Percentiles rank a stretch among this genome's conserved stretches.
phyloP scores from a whole-genome alignment of 352 stramenopile species.

The Aphanomyces euteiches region DNA sequence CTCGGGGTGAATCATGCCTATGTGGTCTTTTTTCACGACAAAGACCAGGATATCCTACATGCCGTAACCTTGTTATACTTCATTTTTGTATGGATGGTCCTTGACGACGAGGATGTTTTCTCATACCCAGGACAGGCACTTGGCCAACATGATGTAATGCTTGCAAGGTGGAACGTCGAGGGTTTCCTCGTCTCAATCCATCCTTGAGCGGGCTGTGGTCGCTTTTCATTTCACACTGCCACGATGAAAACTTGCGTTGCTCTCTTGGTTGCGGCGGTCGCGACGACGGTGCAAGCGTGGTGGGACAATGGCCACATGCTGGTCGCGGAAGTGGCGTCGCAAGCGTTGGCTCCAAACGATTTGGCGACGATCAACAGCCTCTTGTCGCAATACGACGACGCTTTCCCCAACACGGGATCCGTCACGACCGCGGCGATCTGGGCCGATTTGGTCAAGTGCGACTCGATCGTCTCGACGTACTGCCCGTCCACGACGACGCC shows the following conservation, averaged over 20 bases:
- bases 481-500: constrained; percentile 40
- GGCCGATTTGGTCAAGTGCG: constrained; percentile 62
- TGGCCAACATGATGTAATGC: not conserved
- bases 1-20: no score
- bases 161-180: not conserved
- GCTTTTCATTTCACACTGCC: constrained; percentile 8
- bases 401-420: constrained; percentile 56
- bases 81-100: not conserved
- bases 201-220: not conserved
- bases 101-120: not conserved
- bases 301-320: constrained; percentile 72
- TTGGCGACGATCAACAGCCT: constrained; percentile 50
- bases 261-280: not conserved
- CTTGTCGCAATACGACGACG: constrained; percentile 43
- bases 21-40: no score
- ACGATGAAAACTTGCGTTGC: constrained; percentile 11
- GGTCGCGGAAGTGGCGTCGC: constrained; percentile 47
- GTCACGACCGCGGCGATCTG: constrained; percentile 49
- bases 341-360: constrained; percentile 47
- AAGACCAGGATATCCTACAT: not conserved
- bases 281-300: constrained; percentile 34
- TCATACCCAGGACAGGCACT: not conserved
- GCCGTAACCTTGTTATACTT: not conserved
- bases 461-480: constrained; percentile 33
- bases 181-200: not conserved